Evolutionary conservation across 305 asterid species (phyloP).

Genomic region (Fraxinus sp.): DNA sequence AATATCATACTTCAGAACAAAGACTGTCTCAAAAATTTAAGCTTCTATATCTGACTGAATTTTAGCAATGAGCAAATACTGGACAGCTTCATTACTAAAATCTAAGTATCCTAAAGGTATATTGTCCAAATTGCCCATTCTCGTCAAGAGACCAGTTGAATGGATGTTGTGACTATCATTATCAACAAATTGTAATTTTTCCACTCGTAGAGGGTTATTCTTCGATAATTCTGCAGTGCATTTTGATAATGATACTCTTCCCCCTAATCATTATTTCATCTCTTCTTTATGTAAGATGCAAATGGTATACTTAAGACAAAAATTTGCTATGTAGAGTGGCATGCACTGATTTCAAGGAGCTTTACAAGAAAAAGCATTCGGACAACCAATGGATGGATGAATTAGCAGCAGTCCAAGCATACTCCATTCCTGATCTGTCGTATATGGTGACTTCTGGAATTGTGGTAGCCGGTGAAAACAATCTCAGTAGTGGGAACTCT

Average conservation of each 20-base stretch:
- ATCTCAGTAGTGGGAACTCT: conserved; percentile 26
- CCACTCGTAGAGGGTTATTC: background rate
- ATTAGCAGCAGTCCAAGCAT: conserved; percentile 80
- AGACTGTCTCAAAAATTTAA: background rate
- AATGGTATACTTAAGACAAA: background rate
- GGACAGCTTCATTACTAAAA: background rate
- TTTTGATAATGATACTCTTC: background rate
- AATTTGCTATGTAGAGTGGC: conserved; percentile 51
- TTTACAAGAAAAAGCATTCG: conserved; percentile 67
- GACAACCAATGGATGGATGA: conserved; percentile 84
- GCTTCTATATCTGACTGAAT: background rate
- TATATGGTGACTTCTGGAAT: conserved; percentile 57
- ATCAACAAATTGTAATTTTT: background rate
- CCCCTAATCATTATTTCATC: background rate
- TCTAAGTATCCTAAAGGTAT: background rate
- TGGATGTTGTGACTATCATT: background rate
- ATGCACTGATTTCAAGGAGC: conserved; percentile 72
- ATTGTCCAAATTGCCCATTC: background rate
- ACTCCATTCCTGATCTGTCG: conserved; percentile 48
- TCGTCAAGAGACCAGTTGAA: background rate
- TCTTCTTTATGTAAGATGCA: background rate
- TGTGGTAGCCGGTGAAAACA: conserved; percentile 56
- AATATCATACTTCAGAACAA: background rate
- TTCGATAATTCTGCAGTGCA: background rate
- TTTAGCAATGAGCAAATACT: background rate